Evolutionary conservation across 768 basidiomycete genomes (phyloP).

Genomic region (Cystofilobasidium capitatum): DNA sequence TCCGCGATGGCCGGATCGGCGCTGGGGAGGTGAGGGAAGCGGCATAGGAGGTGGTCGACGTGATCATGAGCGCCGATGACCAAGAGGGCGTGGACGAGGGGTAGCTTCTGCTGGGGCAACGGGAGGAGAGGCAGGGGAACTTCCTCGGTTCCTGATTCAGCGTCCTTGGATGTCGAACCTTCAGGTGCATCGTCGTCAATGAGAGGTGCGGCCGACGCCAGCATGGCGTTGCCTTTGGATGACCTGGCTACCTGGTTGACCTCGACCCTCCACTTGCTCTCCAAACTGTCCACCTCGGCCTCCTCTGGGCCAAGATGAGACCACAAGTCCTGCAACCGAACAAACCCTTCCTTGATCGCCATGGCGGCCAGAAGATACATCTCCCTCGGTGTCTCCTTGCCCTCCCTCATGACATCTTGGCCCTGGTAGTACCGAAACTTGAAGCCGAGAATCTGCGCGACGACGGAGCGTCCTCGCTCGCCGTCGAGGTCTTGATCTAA

Average conservation of each 20-base stretch:
- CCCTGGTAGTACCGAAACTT: constrained; percentile 90
- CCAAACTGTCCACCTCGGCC: constrained; percentile 58
- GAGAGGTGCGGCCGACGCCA: constrained; percentile 41
- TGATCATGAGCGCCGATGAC: constrained; percentile 73
- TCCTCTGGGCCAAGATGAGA: constrained; percentile 77
- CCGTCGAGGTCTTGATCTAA: constrained; percentile 30
- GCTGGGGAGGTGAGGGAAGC: constrained; percentile 75
- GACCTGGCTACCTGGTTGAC: constrained; percentile 22
- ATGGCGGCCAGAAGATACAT: constrained; percentile 76
- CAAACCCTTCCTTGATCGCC: constrained; percentile 78
- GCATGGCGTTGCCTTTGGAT: constrained; percentile 24
- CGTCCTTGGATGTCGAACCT: constrained; percentile 40
- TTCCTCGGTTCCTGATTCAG: constrained; percentile 26
- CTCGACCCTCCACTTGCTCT: constrained; percentile 52
- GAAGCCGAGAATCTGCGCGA: constrained; percentile 87
- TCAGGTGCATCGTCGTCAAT: constrained; percentile 41
- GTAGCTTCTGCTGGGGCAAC: constrained; percentile 61
- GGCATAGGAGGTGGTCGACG: constrained; percentile 65
- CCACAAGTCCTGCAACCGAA: constrained; percentile 78
- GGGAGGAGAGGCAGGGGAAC: constrained; percentile 28
- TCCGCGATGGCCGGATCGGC: constrained; percentile 76
- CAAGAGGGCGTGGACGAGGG: constrained; percentile 67
- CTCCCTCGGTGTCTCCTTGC: constrained; percentile 58
- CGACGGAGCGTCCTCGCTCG: constrained; percentile 34
- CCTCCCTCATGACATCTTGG: constrained; percentile 33